Conservation (phyloP, 768 basidiomycete species). For the Naematelia encephala region DNA sequence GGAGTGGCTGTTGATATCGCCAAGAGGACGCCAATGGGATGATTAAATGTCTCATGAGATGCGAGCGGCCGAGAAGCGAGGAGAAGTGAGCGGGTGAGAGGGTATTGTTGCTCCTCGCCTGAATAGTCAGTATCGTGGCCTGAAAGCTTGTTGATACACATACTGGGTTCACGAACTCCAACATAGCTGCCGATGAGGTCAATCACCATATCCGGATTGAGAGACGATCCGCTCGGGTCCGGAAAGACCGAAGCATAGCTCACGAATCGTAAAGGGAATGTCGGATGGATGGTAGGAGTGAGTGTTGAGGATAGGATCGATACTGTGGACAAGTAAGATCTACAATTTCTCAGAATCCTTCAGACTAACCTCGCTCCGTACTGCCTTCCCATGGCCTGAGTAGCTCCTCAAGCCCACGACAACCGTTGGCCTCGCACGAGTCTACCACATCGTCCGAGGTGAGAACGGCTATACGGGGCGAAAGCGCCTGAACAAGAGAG, state of each 20-base stretch:
- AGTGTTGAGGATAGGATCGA: constrained; percentile 46
- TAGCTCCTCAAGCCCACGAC: constrained; percentile 47
- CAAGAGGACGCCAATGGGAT: constrained; percentile 46
- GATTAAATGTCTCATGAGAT: constrained; percentile 48
- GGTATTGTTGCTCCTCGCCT: constrained; percentile 47
- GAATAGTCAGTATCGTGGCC: neutral
- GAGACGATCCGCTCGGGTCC: constrained; percentile 25
- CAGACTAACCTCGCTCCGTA: constrained; percentile 43
- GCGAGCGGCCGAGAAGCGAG: constrained; percentile 44
- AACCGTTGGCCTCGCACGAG: constrained; percentile 47
- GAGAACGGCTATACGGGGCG: constrained; percentile 46
- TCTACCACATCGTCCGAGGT: constrained; percentile 43
- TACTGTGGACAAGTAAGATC: constrained; percentile 23
- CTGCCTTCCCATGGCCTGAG: constrained; percentile 48
- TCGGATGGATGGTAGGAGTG: constrained; percentile 46
- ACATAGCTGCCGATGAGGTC: constrained; percentile 45
- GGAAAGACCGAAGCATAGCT: constrained; percentile 33
- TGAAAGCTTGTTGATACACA: constrained; percentile 5
- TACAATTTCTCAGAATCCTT: neutral
- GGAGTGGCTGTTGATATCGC: constrained; percentile 43
- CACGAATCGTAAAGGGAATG: constrained; percentile 47
- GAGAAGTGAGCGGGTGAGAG: constrained; percentile 40
- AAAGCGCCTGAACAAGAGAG: constrained; percentile 45
- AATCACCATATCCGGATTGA: constrained; percentile 42
- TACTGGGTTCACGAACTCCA: constrained; percentile 34